These are phyloP conservation scores for Silene vulgaris DNA, from an alignment of 179 eudicot genomes.

Conservation along the genomic window DNA sequence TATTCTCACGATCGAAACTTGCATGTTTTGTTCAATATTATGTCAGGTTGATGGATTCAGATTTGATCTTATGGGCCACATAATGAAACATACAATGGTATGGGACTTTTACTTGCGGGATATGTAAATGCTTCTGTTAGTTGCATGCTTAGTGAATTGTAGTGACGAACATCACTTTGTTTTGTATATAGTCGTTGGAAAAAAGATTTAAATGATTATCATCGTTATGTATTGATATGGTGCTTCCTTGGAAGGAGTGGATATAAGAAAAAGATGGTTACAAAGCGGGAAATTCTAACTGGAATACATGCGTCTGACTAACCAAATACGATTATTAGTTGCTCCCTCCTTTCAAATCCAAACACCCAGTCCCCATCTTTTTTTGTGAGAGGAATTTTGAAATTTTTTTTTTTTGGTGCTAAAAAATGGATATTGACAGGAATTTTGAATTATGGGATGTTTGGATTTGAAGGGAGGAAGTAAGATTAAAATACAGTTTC, in stretches of 20 bases:
- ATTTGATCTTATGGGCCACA: constrained; percentile 98
- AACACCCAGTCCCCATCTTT: too few relatives aligned
- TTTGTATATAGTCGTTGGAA: background rate
- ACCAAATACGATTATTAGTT: too few relatives aligned
- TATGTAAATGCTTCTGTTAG: background rate
- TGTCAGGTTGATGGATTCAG: constrained; percentile 98
- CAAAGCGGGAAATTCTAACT: background rate
- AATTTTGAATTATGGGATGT: too few relatives aligned
- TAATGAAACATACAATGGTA: constrained; percentile 96
- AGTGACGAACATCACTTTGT: background rate
- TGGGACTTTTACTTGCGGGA: constrained; percentile 11
- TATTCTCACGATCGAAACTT: constrained; percentile 16
- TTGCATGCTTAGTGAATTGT: background rate
- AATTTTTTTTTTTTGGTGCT: too few relatives aligned
- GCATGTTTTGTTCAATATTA: constrained; percentile 10
- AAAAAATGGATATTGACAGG: too few relatives aligned
- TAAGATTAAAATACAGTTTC: too few relatives aligned
- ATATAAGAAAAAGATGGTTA: background rate
- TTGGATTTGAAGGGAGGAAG: too few relatives aligned
- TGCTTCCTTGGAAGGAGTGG: background rate
- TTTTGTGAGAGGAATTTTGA: too few relatives aligned
- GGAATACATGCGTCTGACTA: background rate
- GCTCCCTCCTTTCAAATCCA: too few relatives aligned
- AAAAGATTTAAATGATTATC: background rate
- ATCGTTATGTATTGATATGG: background rate